Evolutionary conservation across 768 basidiomycete species (phyloP), one percentile per base, ranked within the genome.

Genomic region (Sarcodon sp.): DNA sequence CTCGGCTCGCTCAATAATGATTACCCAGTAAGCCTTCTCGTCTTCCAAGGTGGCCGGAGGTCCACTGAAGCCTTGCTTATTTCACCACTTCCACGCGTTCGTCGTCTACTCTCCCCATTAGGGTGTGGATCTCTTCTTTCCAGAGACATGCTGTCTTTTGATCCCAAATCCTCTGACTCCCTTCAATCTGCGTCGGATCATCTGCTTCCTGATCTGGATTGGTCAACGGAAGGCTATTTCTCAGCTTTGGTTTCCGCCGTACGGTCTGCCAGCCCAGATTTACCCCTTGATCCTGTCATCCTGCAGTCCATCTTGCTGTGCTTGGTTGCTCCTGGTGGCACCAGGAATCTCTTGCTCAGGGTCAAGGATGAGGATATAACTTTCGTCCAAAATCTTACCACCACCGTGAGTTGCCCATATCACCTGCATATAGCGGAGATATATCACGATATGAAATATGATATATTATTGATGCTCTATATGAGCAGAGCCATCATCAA

Each of bases 231-330:
- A 12, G 53, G 49, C 1, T 62, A 60, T 48, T 57, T 64, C 33
- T 51, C 60, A 15, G 56, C 58, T 31, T 57, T 81, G 31, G 53
- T 83, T 9, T 58, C 64, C 3, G 64, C 72, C 49, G 59, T 82
- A 46, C 72, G 67, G 35, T 54, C 66, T n/a, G 59, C 63, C 6
- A 61, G 64, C 27, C 66, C 73, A n/a, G 66, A 66, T 44, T 59
- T 80, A 12, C 79, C 80, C 7, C 48, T 84, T 3, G 82, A 87
- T 46, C 68, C 75, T 8, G 71, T 76, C 46, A 71, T 85, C 37
- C 62, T 86, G 16, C 81, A 80, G 58, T 76, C 80, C 16, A 63
- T 86, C 12, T 71, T 87, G 32, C 71, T 81, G 3, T 83, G 75
- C 58, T 66, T 87, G 43, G 64, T 83, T 34, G 70, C 82, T 3